Conservation (phyloP, 1,284 basidiomycete species). For the Trametes polyzona region DNA sequence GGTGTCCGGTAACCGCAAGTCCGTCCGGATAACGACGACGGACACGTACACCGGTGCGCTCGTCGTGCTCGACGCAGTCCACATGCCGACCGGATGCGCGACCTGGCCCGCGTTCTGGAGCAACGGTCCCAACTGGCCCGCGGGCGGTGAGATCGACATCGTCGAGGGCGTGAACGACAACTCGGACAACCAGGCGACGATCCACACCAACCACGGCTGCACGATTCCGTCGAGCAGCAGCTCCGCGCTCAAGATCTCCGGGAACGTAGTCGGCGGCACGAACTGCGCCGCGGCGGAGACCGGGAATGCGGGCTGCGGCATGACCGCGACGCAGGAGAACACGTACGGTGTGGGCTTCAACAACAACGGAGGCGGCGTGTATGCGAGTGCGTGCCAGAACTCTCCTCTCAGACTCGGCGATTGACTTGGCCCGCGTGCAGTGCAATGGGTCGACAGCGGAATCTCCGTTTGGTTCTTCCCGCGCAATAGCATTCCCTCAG, state of each 20-base stretch:
- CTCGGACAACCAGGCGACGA: conserved; percentile 78
- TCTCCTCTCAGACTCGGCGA: too few relatives aligned
- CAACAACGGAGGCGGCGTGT: conserved; percentile 75
- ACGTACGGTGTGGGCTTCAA: conserved; percentile 76
- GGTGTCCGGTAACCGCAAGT: conserved; percentile 68
- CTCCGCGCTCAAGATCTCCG: conserved; percentile 53
- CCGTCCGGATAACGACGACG: conserved; percentile 77
- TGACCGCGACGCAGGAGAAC: conserved; percentile 52
- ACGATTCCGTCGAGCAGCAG: conserved; percentile 56
- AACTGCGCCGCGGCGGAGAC: conserved; percentile 71
- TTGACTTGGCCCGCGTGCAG: conserved; percentile 38
- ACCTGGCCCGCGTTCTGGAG: conserved; percentile 78
- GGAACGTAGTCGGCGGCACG: conserved; percentile 65
- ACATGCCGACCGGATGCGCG: conserved; percentile 90
- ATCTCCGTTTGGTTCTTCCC: conserved; percentile 85
- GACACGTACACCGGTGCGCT: conserved; percentile 68
- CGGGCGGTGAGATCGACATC: conserved; percentile 83
- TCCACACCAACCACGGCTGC: conserved; percentile 82
- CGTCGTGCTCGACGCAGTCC: conserved; percentile 80
- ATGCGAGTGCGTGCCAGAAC: conserved; percentile 72
- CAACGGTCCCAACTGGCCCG: conserved; percentile 73
- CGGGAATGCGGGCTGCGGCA: conserved; percentile 62
- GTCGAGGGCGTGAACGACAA: conserved; percentile 83
- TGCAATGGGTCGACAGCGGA: conserved; percentile 76
- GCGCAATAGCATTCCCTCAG: conserved; percentile 69